These are phyloP conservation scores for Basipetospora chlamydospora DNA, from an alignment of 2,329 filamentous ascomycete species.

Conservation along the genomic window DNA sequence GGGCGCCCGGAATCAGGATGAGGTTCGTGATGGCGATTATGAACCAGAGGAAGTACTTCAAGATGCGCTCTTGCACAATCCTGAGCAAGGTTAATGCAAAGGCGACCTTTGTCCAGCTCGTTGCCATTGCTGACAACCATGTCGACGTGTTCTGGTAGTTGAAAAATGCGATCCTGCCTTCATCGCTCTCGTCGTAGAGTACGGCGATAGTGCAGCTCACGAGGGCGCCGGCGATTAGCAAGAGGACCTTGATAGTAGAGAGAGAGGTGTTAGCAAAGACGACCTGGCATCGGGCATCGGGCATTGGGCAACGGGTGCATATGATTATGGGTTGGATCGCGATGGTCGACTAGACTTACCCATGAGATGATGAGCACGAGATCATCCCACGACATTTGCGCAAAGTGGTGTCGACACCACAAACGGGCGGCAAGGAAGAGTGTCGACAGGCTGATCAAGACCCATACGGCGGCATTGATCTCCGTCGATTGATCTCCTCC, in stretches of 20 bases:
- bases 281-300: neutral
- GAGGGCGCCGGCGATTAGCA: slow-evolving; percentile 1
- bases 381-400: neutral
- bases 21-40: neutral
- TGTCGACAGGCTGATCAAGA: neutral
- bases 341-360: neutral
- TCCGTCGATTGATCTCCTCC: slow-evolving; percentile 1
- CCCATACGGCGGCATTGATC: slow-evolving; percentile 1
- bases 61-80: slow-evolving; percentile 1
- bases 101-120: slow-evolving; percentile 2
- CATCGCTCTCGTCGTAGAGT: neutral
- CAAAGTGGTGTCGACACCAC: slow-evolving; percentile 1
- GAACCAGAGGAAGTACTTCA: slow-evolving; percentile 1
- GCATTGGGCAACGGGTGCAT: neutral
- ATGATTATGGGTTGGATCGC: neutral
- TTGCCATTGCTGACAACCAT: neutral
- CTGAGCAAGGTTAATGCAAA: slow-evolving; percentile 1
- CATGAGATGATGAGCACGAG: slow-evolving; percentile 1
- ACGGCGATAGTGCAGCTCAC: slow-evolving; percentile 1
- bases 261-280: neutral
- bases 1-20: slow-evolving; percentile 1
- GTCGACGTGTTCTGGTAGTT: slow-evolving; percentile 1
- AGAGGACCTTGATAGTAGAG: neutral
- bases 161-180: neutral
- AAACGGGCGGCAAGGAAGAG: slow-evolving; percentile 1